These are phyloP conservation scores for Xylaria venustula DNA, from an alignment of 495 filamentous ascomycete species.

Conservation along the genomic window DNA sequence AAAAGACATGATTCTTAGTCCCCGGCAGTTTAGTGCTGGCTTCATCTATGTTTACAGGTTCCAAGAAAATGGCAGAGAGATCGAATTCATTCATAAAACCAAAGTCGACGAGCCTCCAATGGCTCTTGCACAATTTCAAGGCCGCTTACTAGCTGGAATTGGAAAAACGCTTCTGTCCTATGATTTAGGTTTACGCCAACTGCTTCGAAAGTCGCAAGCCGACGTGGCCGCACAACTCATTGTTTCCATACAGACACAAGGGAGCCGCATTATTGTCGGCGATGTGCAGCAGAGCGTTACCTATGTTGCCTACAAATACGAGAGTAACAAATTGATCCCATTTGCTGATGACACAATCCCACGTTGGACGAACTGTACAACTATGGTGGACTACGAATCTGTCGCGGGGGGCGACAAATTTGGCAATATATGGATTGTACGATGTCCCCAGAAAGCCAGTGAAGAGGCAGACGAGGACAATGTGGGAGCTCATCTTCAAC, in stretches of 20 bases:
- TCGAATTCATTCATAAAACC: conserved; percentile 97
- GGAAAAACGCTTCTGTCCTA: conserved; percentile 81
- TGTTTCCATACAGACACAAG: conserved; percentile 84
- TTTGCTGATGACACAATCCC: conserved; percentile 88
- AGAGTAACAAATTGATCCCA: conserved; percentile 85
- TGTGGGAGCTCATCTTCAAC: conserved; percentile 81
- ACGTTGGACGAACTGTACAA: conserved; percentile 80
- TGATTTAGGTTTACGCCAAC: conserved; percentile 84
- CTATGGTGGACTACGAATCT: conserved; percentile 98
- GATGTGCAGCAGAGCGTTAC: conserved; percentile 89
- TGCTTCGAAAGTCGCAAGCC: conserved; percentile 87
- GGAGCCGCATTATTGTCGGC: conserved; percentile 84
- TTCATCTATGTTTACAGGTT: conserved; percentile 94
- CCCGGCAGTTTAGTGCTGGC: conserved; percentile 70
- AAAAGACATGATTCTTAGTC: conserved; percentile 79
- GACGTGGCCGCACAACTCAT: conserved; percentile 79
- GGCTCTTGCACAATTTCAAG: conserved; percentile 89
- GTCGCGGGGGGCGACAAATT: conserved; percentile 96
- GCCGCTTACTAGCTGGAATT: conserved; percentile 78
- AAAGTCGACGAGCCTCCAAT: conserved; percentile 84
- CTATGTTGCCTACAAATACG: conserved; percentile 90
- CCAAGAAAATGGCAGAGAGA: conserved; percentile 74
- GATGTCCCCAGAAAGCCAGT: conserved; percentile 81
- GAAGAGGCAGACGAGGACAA: conserved; percentile 91
- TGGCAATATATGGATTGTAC: conserved; percentile 90